A percentile compares a stretch with the other conserved stretches of the same genome.
Conservation (phyloP, 2,329 filamentous ascomycete species). For the Claviceps pusilla region DNA sequence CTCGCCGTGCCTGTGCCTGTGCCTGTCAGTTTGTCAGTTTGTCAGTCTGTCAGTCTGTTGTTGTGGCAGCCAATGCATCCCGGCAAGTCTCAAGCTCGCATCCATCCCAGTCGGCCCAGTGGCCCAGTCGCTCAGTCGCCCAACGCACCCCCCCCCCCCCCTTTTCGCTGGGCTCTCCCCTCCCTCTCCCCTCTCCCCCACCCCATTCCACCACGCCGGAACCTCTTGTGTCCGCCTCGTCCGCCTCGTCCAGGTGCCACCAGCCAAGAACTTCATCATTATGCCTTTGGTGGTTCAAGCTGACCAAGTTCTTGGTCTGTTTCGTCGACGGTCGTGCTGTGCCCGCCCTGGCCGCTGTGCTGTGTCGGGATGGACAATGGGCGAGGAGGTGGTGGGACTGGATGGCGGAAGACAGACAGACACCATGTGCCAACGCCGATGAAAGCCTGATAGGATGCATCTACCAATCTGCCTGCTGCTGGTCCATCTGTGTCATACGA, state of each 20-base stretch:
- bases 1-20: too few species aligned
- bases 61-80: slow-evolving; percentile 3
- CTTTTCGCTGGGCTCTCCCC: too few species aligned
- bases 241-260: background rate
- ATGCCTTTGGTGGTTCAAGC: background rate
- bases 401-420: background rate
- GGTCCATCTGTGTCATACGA: background rate
- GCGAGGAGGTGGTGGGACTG: background rate
- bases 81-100: background rate
- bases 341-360: background rate
- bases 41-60: background rate
- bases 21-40: too few species aligned
- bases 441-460: background rate
- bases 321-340: background rate
- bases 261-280: background rate
- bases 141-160: background rate
- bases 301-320: background rate
- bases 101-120: too few species aligned
- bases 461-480: background rate
- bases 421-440: slow-evolving; percentile 1
- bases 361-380: background rate
- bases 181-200: background rate
- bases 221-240: background rate
- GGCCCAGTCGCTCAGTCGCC: background rate
- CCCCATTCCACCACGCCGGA: background rate